Evolutionary conservation across 805 yeast species (phyloP).

Genomic region (Diddensiella santjacobensis): DNA sequence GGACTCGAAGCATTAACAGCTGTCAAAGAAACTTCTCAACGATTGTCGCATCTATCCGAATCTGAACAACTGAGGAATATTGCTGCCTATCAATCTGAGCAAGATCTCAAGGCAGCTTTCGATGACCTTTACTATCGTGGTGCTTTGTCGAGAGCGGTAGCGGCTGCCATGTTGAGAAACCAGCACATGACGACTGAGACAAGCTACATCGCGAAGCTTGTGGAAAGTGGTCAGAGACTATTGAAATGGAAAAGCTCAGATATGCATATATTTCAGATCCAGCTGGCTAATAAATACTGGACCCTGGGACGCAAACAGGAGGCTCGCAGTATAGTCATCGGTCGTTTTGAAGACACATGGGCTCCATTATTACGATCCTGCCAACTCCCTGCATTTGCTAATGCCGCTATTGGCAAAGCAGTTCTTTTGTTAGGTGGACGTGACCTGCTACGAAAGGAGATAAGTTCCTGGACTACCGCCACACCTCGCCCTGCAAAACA

Average conservation of each 20-base stretch:
- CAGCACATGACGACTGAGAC: conserved; percentile 15
- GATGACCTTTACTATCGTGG: conserved; percentile 29
- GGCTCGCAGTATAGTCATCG: conserved; percentile 22
- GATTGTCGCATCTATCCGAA: neutral
- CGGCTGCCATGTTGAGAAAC: conserved; percentile 25
- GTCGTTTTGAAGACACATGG: conserved; percentile 23
- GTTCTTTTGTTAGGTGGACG: conserved; percentile 9
- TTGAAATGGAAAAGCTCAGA: conserved; percentile 26
- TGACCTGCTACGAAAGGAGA: conserved; percentile 4
- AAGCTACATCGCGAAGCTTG: conserved; percentile 24
- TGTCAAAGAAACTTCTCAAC: neutral
- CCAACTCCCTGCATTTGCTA: conserved; percentile 1
- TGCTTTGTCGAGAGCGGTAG: conserved; percentile 22
- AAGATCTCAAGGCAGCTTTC: conserved; percentile 23
- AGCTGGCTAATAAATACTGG: conserved; percentile 30
- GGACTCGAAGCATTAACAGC: conserved; percentile 19
- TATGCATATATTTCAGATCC: conserved; percentile 25
- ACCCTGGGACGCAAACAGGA: conserved; percentile 16
- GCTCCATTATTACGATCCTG: conserved; percentile 13
- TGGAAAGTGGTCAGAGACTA: conserved; percentile 27
- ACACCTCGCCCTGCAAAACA: conserved; percentile 2
- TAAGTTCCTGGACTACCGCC: conserved; percentile 7
- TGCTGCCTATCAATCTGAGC: neutral
- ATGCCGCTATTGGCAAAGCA: conserved; percentile 18
- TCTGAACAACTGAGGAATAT: conserved; percentile 1